Percentiles rank a stretch among this genome's conserved stretches.
These are phyloP conservation scores for Clavispora santaluciae DNA, from an alignment of 805 yeast species.

Conservation along the genomic window DNA sequence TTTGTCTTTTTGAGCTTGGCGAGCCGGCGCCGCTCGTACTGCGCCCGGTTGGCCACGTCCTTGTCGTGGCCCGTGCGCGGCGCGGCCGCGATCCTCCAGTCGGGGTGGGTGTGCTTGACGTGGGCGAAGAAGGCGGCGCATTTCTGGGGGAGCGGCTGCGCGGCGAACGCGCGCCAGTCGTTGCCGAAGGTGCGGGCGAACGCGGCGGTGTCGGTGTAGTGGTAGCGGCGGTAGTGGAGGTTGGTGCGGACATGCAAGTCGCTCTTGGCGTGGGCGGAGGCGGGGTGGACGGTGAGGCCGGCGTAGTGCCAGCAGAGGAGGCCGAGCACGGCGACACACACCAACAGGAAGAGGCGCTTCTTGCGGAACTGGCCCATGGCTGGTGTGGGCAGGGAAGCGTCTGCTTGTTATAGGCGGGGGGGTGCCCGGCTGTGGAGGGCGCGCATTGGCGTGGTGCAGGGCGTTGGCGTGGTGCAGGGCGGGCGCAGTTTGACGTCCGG, in stretches of 20 bases:
- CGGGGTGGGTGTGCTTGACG: slow-evolving; percentile 8
- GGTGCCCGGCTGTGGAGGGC: no score
- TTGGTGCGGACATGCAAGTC: slow-evolving; percentile 6
- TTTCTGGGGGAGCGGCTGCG: slow-evolving; percentile 5
- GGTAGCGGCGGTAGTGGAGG: slow-evolving; percentile 12
- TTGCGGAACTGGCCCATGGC: background rate
- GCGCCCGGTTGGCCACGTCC: slow-evolving; percentile 7
- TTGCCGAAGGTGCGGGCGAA: slow-evolving; percentile 6
- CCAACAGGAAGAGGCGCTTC: background rate
- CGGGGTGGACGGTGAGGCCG: slow-evolving; percentile 2
- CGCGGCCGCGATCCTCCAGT: slow-evolving; percentile 8
- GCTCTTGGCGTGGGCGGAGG: slow-evolving; percentile 1
- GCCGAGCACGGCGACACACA: background rate
- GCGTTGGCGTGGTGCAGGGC: no score
- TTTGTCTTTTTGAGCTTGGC: slow-evolving; percentile 2
- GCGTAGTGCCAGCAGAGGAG: background rate
- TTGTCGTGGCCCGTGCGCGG: slow-evolving; percentile 8
- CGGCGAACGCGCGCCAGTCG: slow-evolving; percentile 10
- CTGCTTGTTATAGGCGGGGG: background rate
- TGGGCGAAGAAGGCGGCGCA: slow-evolving; percentile 9
- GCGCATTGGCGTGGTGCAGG: no score
- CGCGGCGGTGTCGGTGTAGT: slow-evolving; percentile 7
- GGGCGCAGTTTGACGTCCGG: no score
- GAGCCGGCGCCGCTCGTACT: slow-evolving; percentile 3
- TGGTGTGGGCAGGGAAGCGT: no score